phyloP scores from a whole-genome alignment of 768 basidiomycete genomes.

The Tylopilus subfusipes region DNA sequence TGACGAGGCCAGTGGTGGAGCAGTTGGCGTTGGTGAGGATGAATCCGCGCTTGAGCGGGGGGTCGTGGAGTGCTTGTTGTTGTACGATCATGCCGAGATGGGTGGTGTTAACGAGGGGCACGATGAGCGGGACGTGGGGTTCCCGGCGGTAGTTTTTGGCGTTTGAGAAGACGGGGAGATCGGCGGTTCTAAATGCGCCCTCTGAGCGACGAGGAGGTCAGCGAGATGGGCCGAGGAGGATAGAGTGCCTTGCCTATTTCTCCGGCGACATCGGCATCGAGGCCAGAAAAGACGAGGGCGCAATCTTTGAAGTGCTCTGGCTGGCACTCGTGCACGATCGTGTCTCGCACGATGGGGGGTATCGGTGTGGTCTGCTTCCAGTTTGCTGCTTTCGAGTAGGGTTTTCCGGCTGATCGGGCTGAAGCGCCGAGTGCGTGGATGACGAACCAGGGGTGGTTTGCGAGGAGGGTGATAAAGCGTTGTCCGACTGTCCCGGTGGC shows the following conservation, averaged over 20 bases:
- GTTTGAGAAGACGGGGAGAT: conserved; percentile 93
- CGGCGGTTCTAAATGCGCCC: conserved; percentile 77
- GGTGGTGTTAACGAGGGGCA: conserved; percentile 88
- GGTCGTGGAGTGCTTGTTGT: conserved; percentile 68
- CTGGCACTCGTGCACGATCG: conserved; percentile 68
- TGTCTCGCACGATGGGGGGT: conserved; percentile 55
- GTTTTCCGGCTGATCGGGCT: conserved; percentile 78
- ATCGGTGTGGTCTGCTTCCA: conserved; percentile 90
- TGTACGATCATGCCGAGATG: conserved; percentile 84
- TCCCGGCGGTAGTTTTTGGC: conserved; percentile 96
- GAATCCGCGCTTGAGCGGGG: conserved; percentile 77
- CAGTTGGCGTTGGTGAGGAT: conserved; percentile 99
- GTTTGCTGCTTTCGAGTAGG: conserved; percentile 64
- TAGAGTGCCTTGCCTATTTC: conserved; percentile 72
- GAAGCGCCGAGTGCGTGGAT: conserved; percentile 89
- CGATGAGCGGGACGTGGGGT: conserved; percentile 89
- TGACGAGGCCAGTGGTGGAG: conserved; percentile 94
- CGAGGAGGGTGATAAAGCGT: conserved; percentile 86
- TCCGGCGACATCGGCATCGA: conserved; percentile 92
- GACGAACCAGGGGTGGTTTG: conserved; percentile 85
- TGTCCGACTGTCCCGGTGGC: conserved; percentile 96
- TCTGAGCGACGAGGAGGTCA: conserved; percentile 39
- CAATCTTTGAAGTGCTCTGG: conserved; percentile 78
- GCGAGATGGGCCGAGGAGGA: not conserved
- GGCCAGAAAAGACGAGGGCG: conserved; percentile 88